Base-by-base conservation (phyloP, 495 filamentous ascomycete species). In the Astrocystis sublimbata region DNA sequence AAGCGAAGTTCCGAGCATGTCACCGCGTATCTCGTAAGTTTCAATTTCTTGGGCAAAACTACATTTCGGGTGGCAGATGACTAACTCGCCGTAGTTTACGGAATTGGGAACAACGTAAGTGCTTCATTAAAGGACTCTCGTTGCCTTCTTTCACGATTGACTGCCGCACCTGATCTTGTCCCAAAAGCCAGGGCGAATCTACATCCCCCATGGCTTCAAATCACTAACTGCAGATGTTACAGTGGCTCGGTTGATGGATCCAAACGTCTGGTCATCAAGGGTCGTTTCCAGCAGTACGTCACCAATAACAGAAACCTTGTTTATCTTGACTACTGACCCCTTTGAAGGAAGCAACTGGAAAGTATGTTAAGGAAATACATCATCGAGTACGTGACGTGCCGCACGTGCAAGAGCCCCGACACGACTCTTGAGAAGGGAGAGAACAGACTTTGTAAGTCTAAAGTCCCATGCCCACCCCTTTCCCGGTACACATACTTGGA, bases 401-500 rank as follows among this genome's bases (percentile, higher is more conserved):
- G 96, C 79, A 98, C 94, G 30, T 98, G 94, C 82, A 84, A 91
- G 75, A 90, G 89, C 49, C 90, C 93, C 67, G 92, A 97, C 70
- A 98, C 94, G 38, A 93, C 97, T 70, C 87, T 98, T 64, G 93
- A 89, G 83, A 98, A 98, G 81, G 94, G 96, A 74, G 94, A 98
- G 79, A 98, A 97, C 82, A 90, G 94, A 13, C 60, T 62, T 49
- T 62, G 60, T 62, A n/a, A 62, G 60, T 81, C 83, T 96, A 58
- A 89, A 88, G 75, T 90, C 91, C 81, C 86, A n/a, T 91, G 62
- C 91, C 87, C 31, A 91, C 88, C n/a, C 17, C 9, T 40, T 67
- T 65, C 35, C 3, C 13, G 4, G 2, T 46, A 33, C 40, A 5
- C 19, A 19, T 35, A 23, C 36, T 30, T 3, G 26, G 24, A 17